Evolutionary conservation across 1,284 basidiomycete species (phyloP).

Genomic region (Sphagnurus paluster): DNA sequence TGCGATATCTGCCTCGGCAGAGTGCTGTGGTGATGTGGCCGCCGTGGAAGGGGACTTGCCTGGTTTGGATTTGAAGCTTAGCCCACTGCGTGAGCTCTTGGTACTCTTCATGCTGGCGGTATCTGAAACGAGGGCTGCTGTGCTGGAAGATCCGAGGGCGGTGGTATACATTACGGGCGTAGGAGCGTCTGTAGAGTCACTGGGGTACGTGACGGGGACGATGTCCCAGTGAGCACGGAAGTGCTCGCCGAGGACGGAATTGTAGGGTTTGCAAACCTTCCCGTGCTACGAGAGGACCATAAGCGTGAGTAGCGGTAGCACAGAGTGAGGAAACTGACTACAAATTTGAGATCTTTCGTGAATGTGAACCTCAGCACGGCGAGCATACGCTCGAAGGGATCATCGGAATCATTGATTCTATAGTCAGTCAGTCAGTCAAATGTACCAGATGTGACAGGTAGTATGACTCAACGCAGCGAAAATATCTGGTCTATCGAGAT

Average conservation of each 20-base stretch:
- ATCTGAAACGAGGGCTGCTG: slow-evolving; percentile 40
- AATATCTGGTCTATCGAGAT: slow-evolving; percentile 90
- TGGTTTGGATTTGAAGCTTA: slow-evolving; percentile 51
- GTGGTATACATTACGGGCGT: slow-evolving; percentile 47
- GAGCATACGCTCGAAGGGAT: slow-evolving; percentile 91
- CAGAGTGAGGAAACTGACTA: slow-evolving; percentile 51
- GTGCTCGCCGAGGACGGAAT: slow-evolving; percentile 91
- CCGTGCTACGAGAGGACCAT: slow-evolving; percentile 58
- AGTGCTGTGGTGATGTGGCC: slow-evolving; percentile 51
- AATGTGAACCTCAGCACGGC: slow-evolving; percentile 88
- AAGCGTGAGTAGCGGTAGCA: slow-evolving; percentile 7
- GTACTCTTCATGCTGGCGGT: slow-evolving; percentile 54
- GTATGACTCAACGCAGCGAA: slow-evolving; percentile 75
- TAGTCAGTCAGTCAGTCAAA: slow-evolving; percentile 7
- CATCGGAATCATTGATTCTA: slow-evolving; percentile 86
- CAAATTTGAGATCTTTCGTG: slow-evolving; percentile 94
- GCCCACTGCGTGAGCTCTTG: slow-evolving; percentile 55
- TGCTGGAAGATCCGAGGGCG: slow-evolving; percentile 28
- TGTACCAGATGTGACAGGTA: background rate
- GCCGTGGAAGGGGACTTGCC: slow-evolving; percentile 55
- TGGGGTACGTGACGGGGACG: slow-evolving; percentile 55
- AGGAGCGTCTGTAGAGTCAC: slow-evolving; percentile 47
- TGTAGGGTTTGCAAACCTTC: slow-evolving; percentile 95
- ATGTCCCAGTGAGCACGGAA: slow-evolving; percentile 89
- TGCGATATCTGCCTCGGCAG: slow-evolving; percentile 30